A percentile compares a stretch with the other conserved stretches of the same genome.
phyloP scores from a whole-genome alignment of 768 basidiomycete species.

The Tricholoma furcatifolium region DNA sequence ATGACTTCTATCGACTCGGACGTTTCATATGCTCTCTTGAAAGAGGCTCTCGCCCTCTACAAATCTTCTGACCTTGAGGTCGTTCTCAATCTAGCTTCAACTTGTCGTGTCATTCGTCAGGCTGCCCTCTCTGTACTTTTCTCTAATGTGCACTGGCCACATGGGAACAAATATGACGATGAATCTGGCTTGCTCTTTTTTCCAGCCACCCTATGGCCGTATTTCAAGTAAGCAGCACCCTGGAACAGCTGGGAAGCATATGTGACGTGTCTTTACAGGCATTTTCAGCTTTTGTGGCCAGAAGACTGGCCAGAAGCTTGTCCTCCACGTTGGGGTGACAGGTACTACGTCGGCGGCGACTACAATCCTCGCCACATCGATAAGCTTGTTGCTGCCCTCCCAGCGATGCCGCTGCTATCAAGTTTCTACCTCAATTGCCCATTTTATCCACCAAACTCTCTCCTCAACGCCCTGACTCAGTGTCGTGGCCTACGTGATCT shows the following conservation, averaged over 20 bases:
- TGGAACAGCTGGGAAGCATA: not conserved
- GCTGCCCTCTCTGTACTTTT: slow-evolving; percentile 32
- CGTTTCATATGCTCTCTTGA: slow-evolving; percentile 24
- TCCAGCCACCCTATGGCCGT: slow-evolving; percentile 35
- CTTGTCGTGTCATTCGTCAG: slow-evolving; percentile 25
- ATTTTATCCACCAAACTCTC: slow-evolving; percentile 35
- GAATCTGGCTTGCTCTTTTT: slow-evolving; percentile 36
- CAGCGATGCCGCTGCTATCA: slow-evolving; percentile 31
- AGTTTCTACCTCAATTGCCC: slow-evolving; percentile 38
- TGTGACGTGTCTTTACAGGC: slow-evolving; percentile 20
- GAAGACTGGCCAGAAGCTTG: slow-evolving; percentile 42
- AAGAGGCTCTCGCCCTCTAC: slow-evolving; percentile 18
- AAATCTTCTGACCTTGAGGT: slow-evolving; percentile 12
- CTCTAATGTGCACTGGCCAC: slow-evolving; percentile 38
- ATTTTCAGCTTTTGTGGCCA: slow-evolving; percentile 39
- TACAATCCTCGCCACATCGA: slow-evolving; percentile 35
- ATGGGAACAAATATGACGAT: slow-evolving; percentile 34
- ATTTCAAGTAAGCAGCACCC: slow-evolving; percentile 31
- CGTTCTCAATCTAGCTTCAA: slow-evolving; percentile 25
- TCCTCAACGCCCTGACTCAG: slow-evolving; percentile 34
- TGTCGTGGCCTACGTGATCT: slow-evolving; percentile 35
- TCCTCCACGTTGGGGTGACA: slow-evolving; percentile 39
- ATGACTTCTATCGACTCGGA: slow-evolving; percentile 23
- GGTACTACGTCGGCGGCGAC: slow-evolving; percentile 31
- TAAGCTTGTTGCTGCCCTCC: slow-evolving; percentile 35